A percentile compares a stretch with the other conserved stretches of the same genome.
These are phyloP conservation scores for Talaromyces albobiverticillius DNA, from an alignment of 2,329 filamentous ascomycete species.

Conservation along the genomic window DNA sequence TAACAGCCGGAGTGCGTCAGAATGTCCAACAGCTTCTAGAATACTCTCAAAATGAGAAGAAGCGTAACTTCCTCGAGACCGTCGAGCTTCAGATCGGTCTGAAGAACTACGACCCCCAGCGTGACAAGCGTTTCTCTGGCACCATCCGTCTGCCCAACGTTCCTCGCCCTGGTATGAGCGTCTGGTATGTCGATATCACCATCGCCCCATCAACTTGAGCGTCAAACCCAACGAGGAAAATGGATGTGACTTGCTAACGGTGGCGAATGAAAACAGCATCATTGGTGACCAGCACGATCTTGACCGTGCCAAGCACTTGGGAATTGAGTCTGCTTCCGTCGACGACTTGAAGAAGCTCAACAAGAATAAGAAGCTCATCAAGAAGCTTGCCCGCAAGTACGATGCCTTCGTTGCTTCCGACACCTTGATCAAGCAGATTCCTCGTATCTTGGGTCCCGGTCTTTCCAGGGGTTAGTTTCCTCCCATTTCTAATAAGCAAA, in stretches of 20 bases:
- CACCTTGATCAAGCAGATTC: constrained; percentile 98
- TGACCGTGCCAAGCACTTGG: constrained; percentile 98
- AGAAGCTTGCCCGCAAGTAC: constrained; percentile 99
- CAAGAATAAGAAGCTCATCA: constrained; percentile 99
- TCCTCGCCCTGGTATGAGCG: constrained; percentile 85
- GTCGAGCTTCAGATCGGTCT: constrained; percentile 82
- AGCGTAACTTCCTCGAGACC: constrained; percentile 96
- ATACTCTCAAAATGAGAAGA: constrained; percentile 94
- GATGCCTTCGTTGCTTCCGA: constrained; percentile 98
- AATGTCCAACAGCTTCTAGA: constrained; percentile 92
- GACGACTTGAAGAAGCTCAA: constrained; percentile 99
- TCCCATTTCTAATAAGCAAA: neutral
- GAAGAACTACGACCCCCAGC: constrained; percentile 99
- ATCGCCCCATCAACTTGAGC: neutral
- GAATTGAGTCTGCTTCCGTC: constrained; percentile 95
- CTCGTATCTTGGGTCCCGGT: constrained; percentile 98
- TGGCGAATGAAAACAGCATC: constrained; percentile 61
- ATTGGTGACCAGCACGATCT: constrained; percentile 96
- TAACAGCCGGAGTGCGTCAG: constrained; percentile 81
- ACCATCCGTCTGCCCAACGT: constrained; percentile 93
- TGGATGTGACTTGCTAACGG: constrained; percentile 5
- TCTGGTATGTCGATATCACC: constrained; percentile 59
- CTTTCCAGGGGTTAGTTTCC: constrained; percentile 78
- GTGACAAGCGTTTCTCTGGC: constrained; percentile 99
- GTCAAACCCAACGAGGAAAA: neutral